phyloP scores from a whole-genome alignment of 352 stramenopile genomes.

The Sclerospora graminicola region DNA sequence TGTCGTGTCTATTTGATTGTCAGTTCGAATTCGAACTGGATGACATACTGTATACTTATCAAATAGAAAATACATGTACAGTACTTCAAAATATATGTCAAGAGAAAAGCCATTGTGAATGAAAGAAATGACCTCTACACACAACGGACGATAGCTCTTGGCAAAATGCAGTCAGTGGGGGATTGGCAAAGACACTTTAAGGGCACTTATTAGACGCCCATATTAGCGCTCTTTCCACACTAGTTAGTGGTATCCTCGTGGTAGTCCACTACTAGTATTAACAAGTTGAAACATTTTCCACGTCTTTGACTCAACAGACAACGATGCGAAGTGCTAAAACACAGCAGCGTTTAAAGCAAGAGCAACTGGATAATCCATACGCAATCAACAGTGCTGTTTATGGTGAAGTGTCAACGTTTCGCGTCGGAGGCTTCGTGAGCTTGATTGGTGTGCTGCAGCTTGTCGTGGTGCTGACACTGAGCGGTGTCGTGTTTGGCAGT shows the following conservation, averaged over 20 bases:
- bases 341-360: constrained; percentile 19
- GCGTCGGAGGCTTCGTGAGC: constrained; percentile 27
- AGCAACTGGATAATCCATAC: constrained; percentile 20
- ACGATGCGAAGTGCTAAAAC: constrained; percentile 26
- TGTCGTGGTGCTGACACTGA: constrained; percentile 11
- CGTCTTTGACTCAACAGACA: background rate
- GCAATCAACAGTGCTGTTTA: constrained; percentile 19
- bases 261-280: constrained; percentile 14
- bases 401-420: constrained; percentile 20
- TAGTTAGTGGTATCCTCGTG: constrained; percentile 15
- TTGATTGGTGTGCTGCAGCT: constrained; percentile 24
- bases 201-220: constrained; percentile 3
- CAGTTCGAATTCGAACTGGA: too few relatives aligned
- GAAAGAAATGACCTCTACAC: background rate
- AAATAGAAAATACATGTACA: too few relatives aligned
- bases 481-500: constrained; percentile 29
- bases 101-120: background rate
- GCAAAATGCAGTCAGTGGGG: constrained; percentile 13
- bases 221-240: constrained; percentile 9
- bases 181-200: constrained; percentile 7
- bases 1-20: too few relatives aligned
- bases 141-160: constrained; percentile 19
- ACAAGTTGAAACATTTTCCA: background rate
- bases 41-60: too few relatives aligned
- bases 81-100: too few relatives aligned